phyloP scores from a whole-genome alignment of 2,329 filamentous ascomycete species.

The Fusarium aywerte region DNA sequence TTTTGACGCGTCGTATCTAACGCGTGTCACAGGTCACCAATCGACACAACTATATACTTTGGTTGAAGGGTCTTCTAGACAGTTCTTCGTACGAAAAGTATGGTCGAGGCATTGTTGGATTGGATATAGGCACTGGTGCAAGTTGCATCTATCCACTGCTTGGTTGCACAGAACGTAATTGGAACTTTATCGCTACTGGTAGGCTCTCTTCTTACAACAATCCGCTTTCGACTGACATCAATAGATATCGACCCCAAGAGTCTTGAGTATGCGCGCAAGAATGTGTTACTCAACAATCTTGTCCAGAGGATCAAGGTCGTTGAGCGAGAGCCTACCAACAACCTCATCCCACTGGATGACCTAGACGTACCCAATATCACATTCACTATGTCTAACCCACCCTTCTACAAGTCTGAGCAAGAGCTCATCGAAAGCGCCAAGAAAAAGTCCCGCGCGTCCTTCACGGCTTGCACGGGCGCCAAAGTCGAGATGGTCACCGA shows the following conservation, averaged over 20 bases:
- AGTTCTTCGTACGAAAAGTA: constrained; percentile 66
- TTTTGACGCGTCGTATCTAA: constrained; percentile 8
- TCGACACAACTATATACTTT: constrained; percentile 89
- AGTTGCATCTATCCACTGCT: constrained; percentile 92
- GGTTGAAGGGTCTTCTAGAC: constrained; percentile 85
- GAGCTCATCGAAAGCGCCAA: constrained; percentile 75
- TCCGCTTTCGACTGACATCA: neutral
- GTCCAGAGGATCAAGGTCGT: constrained; percentile 72
- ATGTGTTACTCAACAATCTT: constrained; percentile 74
- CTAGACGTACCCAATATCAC: constrained; percentile 67
- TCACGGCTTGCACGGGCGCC: constrained; percentile 80
- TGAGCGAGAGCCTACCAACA: constrained; percentile 60
- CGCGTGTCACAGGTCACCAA: constrained; percentile 60
- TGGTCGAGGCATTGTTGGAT: constrained; percentile 68
- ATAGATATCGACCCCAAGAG: constrained; percentile 80
- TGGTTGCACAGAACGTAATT: constrained; percentile 75
- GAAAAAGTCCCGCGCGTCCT: constrained; percentile 74
- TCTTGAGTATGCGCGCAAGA: constrained; percentile 71
- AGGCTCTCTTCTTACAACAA: neutral
- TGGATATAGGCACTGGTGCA: constrained; percentile 91
- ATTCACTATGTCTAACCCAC: constrained; percentile 94
- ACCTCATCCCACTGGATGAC: constrained; percentile 72
- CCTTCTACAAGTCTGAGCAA: constrained; percentile 82
- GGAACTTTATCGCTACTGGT: constrained; percentile 77
- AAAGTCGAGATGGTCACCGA: constrained; percentile 85